Evolutionary conservation across 306 rosid species (phyloP), one percentile per base, ranked within the genome.

Genomic region (Vachellia pachyceras): DNA sequence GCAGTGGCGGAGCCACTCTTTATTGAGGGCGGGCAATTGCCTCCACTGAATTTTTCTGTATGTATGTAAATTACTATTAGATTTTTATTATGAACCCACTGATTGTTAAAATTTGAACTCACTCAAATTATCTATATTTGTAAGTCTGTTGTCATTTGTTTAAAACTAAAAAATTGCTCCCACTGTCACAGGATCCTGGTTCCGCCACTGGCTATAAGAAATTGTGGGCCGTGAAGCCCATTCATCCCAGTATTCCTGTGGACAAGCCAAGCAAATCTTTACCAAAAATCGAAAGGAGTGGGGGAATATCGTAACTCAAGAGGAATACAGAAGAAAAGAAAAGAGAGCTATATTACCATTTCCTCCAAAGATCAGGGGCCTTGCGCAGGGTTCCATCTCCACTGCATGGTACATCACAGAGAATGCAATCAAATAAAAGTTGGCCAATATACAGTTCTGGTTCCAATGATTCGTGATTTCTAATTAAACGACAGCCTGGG

Each of bases 331-430:
- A 64, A 22, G 47, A 75, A 72, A 9, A 7, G n/a, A 73, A 29
- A 82, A 76, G 77, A 68, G 73, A 77, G 22, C 41, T 72, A 80
- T 65, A 52, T 3, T 85, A 94, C 98, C 98, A 95, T 88, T 87
- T 95, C 89, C 97, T 92, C 97, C 97, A 95, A 69, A 95, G 90
- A 86, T 95, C 95, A 44, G 98, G 98, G 84, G 97, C 98, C 90
- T 95, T 95, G 74, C 97, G 97, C 73, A 95, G 97, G 55, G 98
- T 95, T 58, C 98, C 98, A 80, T 95, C 98, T 55, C 98, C 98
- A 42, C 98, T 95, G 78, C 98, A 95, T 10, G 98, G 98, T 72
- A 95, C 98, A 79, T 95, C 98, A 77, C 98, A 95, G 75, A 95
- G 89, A 68, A 92, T 94, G 23, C 98, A 94, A 80, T 95, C 97